Evolutionary conservation across 345 rosid species (phyloP), one percentile per base, ranked within the genome.

Genomic region (Pseudoturritis turrita): DNA sequence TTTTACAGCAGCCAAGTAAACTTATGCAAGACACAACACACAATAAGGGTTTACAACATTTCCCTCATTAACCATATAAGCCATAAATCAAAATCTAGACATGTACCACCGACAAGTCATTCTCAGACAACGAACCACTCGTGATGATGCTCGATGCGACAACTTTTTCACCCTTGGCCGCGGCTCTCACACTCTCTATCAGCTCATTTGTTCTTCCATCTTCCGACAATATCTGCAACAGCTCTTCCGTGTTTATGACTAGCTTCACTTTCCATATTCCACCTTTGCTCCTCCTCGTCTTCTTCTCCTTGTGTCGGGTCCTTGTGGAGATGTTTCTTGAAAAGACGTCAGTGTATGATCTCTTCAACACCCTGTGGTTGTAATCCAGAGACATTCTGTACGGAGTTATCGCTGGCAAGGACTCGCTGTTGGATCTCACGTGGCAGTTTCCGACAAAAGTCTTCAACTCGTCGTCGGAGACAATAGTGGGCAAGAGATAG

Each of bases 191-290:
- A 62, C 83, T 89, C 79, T 87, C 94, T 22, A 90, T 80, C 70
- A 90, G 73, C 81, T 93, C 98, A 25, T 82, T 70, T 5, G 94
- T 93, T 26, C 70, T 82, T 12, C 67, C 68, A 47, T 84, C 94
- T 51, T 89, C 85, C 2, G 97, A 85, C 69, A 94, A 45, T 26
- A 90, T 90, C 69, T 90, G 75, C 81, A 79, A 18, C 60, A 94
- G 71, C 80, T 85, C 89, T 50, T 79, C 86, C 10, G 86, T 83
- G 50, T 83, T 72, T n/a, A 90, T 90, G 40, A 79, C 96, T 3
- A 94, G 83, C 82, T 88, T 91, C 80, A 94, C 98, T 77, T 88
- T 90, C 96, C 98, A 93, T 74, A 89, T 70, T 19, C 88, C 85
- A 13, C 67, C n/a, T 74, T 74, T 74, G 54, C 61, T 31, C 25